Evolutionary conservation across 257 asterid genomes (phyloP).

Genomic region (Jaltomata sinuosa): DNA sequence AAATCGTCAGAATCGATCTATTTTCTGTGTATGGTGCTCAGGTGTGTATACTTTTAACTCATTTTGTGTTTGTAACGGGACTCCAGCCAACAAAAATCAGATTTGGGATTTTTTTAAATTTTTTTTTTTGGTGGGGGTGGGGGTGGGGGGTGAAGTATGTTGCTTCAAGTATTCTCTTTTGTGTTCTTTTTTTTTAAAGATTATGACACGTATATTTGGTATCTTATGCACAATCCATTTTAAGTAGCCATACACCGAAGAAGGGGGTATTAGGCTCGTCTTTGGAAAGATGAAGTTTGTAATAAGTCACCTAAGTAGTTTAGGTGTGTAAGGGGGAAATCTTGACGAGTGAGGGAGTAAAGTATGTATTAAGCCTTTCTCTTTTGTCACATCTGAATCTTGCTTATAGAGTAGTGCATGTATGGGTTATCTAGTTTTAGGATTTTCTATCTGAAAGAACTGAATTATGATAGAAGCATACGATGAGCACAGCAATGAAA

Average conservation of each 20-base stretch:
- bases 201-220: background rate
- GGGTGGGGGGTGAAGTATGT: background rate
- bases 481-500: background rate
- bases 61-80: background rate
- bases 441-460: background rate
- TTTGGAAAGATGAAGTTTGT: background rate
- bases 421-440: background rate
- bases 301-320: background rate
- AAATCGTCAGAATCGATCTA: constrained; percentile 48
- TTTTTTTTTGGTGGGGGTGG: too few relatives aligned
- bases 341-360: background rate
- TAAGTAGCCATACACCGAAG: background rate
- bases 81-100: background rate
- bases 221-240: background rate
- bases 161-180: background rate
- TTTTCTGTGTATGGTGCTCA: constrained; percentile 68
- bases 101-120: too few relatives aligned
- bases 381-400: background rate
- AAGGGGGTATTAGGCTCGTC: background rate
- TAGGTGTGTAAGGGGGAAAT: background rate
- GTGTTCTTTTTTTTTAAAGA: background rate
- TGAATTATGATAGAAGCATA: background rate
- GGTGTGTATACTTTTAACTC: constrained; percentile 32
- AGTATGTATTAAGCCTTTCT: background rate
- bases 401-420: background rate